Evolutionary conservation across 2,329 filamentous ascomycete genomes (phyloP), one percentile per base, ranked within the genome.

Genomic region (Atkinsonella texensis): DNA sequence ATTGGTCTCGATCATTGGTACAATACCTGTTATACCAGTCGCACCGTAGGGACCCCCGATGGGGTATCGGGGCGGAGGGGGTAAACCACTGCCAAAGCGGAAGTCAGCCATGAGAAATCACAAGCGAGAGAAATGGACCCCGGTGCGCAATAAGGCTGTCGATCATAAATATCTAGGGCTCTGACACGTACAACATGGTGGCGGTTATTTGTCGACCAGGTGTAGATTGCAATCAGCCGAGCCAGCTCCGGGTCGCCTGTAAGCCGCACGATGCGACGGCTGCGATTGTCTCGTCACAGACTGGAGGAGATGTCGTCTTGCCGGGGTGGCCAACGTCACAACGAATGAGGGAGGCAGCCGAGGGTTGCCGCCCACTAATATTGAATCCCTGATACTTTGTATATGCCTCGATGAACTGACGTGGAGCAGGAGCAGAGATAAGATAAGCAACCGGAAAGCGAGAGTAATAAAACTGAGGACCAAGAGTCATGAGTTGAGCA

Each of bases 1-100:
- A 69, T 93, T 95, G 50, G 91, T 96, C 76, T 98, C 93, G 63
- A 95, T 85, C 67, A 95, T 80, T 39, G 86, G 84, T 39, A 81
- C 75, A 49, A 81, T 75, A 65, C 84, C 77, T 55, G 83, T 83
- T 62, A 83, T 79, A 57, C 81, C 81, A 51, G 84, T 77, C 57
- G 80, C 80, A 59, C 84, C 83, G 72, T 87, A 86, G 57, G 84
- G 81, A 62, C 80, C 76, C 62, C 81, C 78, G 58, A 81, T 80
- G 52, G 87, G 85, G 73, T 95, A 96, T 67, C 89, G 82, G 54
- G 87, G 84, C 55, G 87, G 89, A 56, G 89, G 90, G 54, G 90
- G 89, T 60, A 95, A 78, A 60, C 94, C 89, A 70, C 87, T 89
- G 48, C 40, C 46, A 56, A 28, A 23, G 31, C n/a, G 15, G 15